Evolutionary conservation across 371 early-diverging fungal genomes (phyloP).

Genomic region (Rhizopus delemar): DNA sequence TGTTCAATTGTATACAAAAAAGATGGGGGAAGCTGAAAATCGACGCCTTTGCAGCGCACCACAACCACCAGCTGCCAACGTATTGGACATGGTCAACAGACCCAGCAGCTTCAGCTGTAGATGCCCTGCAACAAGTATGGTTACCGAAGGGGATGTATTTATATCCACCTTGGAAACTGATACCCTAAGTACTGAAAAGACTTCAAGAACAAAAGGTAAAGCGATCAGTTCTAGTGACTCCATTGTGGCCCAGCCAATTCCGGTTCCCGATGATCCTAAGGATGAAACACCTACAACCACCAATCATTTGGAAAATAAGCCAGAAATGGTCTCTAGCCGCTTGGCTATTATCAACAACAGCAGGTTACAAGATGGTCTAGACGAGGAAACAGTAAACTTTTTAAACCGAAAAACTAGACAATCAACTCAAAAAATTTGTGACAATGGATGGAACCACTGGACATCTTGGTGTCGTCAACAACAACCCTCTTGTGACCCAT

Average conservation of each 20-base stretch:
- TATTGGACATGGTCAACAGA: slow-evolving; percentile 28
- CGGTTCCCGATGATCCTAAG: slow-evolving; percentile 23
- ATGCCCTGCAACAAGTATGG: slow-evolving; percentile 34
- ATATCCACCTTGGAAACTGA: slow-evolving; percentile 29
- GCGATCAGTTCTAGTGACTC: slow-evolving; percentile 24
- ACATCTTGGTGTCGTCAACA: slow-evolving; percentile 4
- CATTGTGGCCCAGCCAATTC: slow-evolving; percentile 26
- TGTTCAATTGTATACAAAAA: slow-evolving; percentile 11
- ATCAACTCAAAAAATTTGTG: slow-evolving; percentile 9
- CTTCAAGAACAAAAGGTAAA: slow-evolving; percentile 16
- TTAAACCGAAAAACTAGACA: slow-evolving; percentile 3
- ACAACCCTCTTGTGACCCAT: not conserved
- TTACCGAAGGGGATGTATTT: slow-evolving; percentile 5
- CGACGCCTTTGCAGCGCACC: slow-evolving; percentile 36
- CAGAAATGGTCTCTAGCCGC: slow-evolving; percentile 12
- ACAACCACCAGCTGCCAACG: slow-evolving; percentile 15
- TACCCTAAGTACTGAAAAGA: slow-evolving; percentile 24
- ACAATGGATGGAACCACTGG: slow-evolving; percentile 13
- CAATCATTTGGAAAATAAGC: slow-evolving; percentile 4
- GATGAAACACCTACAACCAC: not conserved
- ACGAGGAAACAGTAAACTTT: not conserved
- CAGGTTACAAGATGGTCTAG: not conserved
- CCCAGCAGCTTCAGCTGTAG: slow-evolving; percentile 20
- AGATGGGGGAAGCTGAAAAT: slow-evolving; percentile 17
- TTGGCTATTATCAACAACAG: slow-evolving; percentile 20